Percentiles rank a stretch among this genome's conserved stretches.
phyloP scores from a whole-genome alignment of 441 rosid species.

The Lepidium campestre region DNA sequence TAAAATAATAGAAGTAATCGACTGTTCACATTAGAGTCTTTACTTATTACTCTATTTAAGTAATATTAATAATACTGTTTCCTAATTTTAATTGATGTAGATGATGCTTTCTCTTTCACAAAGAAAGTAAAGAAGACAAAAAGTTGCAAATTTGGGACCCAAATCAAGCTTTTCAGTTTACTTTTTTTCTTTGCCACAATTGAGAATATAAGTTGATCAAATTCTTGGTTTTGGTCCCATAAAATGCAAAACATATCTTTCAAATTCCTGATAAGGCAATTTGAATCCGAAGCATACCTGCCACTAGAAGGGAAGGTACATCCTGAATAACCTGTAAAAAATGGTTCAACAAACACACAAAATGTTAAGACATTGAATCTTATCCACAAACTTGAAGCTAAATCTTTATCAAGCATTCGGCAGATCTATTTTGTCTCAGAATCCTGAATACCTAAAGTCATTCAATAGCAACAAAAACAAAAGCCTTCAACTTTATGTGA shows the following conservation, averaged over 20 bases:
- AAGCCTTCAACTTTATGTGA: constrained; percentile 6
- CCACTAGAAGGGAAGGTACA: constrained; percentile 43
- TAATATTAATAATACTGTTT: constrained; percentile 4
- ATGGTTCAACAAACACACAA: background rate
- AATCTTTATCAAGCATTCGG: constrained; percentile 5
- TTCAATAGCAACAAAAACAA: constrained; percentile 1
- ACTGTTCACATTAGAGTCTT: background rate
- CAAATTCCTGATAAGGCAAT: background rate
- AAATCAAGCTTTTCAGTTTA: constrained; percentile 23
- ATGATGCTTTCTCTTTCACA: constrained; percentile 20
- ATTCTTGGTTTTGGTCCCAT: constrained; percentile 15
- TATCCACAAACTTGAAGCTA: background rate
- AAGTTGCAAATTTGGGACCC: constrained; percentile 30
- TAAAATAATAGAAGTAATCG: background rate
- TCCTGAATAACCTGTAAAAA: constrained; percentile 32
- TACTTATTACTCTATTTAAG: background rate
- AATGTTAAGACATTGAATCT: background rate
- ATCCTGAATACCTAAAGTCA: constrained; percentile 10
- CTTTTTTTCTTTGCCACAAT: constrained; percentile 15
- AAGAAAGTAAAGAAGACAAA: constrained; percentile 8
- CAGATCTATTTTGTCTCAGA: constrained; percentile 3
- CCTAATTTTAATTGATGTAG: constrained; percentile 4
- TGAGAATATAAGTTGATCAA: constrained; percentile 5
- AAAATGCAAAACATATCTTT: constrained; percentile 10
- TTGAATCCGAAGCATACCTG: constrained; percentile 34